Conservation (phyloP, 148 eudicot species). For the Polygonum maritimum region DNA sequence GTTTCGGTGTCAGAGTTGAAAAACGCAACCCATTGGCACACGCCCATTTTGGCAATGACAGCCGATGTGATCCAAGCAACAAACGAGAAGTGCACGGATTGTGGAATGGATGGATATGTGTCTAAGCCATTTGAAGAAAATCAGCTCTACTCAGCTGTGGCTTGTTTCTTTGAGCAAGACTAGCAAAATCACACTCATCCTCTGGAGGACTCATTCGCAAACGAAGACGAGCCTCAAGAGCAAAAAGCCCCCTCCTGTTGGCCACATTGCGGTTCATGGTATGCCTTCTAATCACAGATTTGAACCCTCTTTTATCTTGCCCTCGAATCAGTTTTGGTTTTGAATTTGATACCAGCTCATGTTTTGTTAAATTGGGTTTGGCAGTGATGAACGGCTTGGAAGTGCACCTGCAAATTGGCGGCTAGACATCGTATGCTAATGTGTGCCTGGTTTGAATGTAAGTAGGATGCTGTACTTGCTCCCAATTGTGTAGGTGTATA, state of each 20-base stretch:
- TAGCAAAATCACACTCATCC: neutral
- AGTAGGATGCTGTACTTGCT: neutral
- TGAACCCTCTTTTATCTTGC: no score
- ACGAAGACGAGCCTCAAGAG: neutral
- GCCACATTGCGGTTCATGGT: neutral
- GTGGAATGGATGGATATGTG: slow-evolving; percentile 88
- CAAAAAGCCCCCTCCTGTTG: neutral
- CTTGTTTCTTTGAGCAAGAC: slow-evolving; percentile 55
- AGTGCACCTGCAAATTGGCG: neutral
- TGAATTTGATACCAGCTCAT: neutral
- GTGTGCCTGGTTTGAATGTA: neutral
- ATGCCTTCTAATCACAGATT: neutral
- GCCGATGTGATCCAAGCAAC: slow-evolving; percentile 91
- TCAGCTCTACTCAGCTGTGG: slow-evolving; percentile 65
- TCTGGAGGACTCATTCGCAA: neutral
- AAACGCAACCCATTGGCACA: slow-evolving; percentile 46
- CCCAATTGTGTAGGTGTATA: slow-evolving; percentile 1
- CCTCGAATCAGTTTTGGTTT: neutral
- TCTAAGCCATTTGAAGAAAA: slow-evolving; percentile 76
- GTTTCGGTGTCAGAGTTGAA: slow-evolving; percentile 19
- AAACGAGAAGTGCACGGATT: slow-evolving; percentile 49
- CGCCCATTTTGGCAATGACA: slow-evolving; percentile 90
- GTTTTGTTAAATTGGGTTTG: neutral
- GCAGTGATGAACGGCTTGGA: neutral
- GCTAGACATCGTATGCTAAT: neutral